Evolutionary conservation across 2,329 filamentous ascomycete species (phyloP).

Genomic region (Truncatella angustata): DNA sequence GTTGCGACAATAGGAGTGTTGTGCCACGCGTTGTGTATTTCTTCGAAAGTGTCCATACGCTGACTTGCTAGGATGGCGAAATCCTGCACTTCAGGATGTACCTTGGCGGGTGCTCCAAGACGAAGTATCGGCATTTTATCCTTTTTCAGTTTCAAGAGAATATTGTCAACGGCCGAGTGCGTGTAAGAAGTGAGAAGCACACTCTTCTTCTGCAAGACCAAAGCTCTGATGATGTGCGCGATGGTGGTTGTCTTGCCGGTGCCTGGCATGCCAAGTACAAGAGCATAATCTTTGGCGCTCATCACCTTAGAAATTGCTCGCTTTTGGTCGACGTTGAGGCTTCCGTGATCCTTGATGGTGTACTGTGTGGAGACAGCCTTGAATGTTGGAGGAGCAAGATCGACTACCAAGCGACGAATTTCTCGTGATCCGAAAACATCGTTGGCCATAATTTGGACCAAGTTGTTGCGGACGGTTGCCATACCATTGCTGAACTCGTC

Average conservation of each 20-base stretch:
- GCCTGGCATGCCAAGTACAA: conserved; percentile 98
- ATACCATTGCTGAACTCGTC: conserved; percentile 99
- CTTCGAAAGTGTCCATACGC: conserved; percentile 74
- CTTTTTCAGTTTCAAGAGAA: conserved; percentile 83
- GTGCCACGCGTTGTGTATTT: conserved; percentile 81
- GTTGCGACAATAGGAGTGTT: conserved; percentile 88
- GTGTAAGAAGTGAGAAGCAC: conserved; percentile 94
- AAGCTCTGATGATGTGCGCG: conserved; percentile 89
- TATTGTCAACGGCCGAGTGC: conserved; percentile 97
- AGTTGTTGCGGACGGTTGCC: conserved; percentile 90
- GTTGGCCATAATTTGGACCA: conserved; percentile 88
- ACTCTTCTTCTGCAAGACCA: conserved; percentile 86
- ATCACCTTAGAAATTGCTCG: conserved; percentile 91
- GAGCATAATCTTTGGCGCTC: conserved; percentile 89
- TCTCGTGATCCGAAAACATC: conserved; percentile 67
- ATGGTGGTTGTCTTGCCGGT: conserved; percentile 99
- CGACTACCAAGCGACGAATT: conserved; percentile 77
- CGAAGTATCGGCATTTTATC: conserved; percentile 78
- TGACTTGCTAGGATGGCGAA: conserved; percentile 79
- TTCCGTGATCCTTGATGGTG: conserved; percentile 57
- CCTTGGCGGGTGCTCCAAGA: conserved; percentile 80
- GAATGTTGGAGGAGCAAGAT: conserved; percentile 72
- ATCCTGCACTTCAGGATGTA: conserved; percentile 82
- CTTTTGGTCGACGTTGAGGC: conserved; percentile 83
- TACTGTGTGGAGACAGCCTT: conserved; percentile 64